Conservation (phyloP, 495 filamentous ascomycete species). For the Letharia columbiana region DNA sequence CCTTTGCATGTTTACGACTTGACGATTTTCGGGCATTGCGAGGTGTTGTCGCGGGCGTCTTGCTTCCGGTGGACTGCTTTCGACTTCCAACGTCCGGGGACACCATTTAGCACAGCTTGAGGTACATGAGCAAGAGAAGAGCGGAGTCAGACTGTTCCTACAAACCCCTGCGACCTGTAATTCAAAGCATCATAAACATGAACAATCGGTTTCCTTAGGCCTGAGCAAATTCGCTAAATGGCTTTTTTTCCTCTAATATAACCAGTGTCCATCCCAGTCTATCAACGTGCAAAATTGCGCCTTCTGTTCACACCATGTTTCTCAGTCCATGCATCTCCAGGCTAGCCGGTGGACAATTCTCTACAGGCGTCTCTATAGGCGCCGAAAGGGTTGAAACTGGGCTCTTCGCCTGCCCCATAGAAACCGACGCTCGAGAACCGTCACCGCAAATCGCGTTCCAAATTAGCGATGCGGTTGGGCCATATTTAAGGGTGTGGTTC, state of each 20-base stretch:
- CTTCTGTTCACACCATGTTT: neutral
- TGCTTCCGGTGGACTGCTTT: neutral
- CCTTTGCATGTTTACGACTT: neutral
- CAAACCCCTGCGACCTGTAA: neutral
- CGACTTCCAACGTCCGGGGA: neutral
- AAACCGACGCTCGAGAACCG: neutral
- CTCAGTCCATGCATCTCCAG: neutral
- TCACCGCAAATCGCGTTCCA: neutral
- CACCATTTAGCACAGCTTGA: constrained; percentile 3
- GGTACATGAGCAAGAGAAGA: neutral
- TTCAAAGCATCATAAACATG: neutral
- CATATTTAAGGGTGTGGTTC: neutral
- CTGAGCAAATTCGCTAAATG: neutral
- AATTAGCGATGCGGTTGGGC: neutral
- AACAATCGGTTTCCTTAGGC: neutral
- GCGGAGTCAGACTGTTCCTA: neutral
- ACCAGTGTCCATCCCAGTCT: neutral
- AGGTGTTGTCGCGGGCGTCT: constrained; percentile 7
- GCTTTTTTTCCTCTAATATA: neutral
- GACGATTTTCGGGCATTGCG: constrained; percentile 1
- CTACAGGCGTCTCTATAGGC: neutral
- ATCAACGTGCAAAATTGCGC: neutral
- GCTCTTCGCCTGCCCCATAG: neutral
- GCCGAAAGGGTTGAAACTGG: neutral
- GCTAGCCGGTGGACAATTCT: neutral